Evolutionary conservation across 805 yeast genomes (phyloP).

Genomic region (Pichia gijzeniarum): DNA sequence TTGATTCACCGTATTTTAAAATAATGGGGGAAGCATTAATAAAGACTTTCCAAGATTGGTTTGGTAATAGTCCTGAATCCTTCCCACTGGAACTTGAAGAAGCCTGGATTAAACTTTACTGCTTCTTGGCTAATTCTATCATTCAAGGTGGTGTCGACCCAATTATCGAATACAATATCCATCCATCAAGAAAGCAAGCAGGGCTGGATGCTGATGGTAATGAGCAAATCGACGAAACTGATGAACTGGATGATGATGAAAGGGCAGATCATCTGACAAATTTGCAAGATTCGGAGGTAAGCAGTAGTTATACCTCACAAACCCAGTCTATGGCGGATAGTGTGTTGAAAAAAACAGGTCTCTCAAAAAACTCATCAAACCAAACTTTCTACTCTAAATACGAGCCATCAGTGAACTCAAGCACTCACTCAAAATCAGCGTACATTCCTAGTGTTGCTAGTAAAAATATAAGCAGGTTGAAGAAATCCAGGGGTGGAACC

Average conservation of each 20-base stretch:
- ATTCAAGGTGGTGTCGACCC: slow-evolving; percentile 57
- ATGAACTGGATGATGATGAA: slow-evolving; percentile 7
- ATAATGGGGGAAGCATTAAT: slow-evolving; percentile 69
- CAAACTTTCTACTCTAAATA: background rate
- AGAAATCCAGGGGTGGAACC: slow-evolving; percentile 14
- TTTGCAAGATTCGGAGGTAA: background rate
- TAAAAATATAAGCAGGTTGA: slow-evolving; percentile 12
- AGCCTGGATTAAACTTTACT: slow-evolving; percentile 65
- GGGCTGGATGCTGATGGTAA: background rate
- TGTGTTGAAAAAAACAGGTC: background rate
- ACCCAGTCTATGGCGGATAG: slow-evolving; percentile 1
- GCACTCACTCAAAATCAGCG: background rate
- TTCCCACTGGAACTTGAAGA: slow-evolving; percentile 58
- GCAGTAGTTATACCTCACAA: background rate
- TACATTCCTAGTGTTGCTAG: slow-evolving; percentile 8
- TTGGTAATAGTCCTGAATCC: slow-evolving; percentile 28
- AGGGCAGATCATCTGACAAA: background rate
- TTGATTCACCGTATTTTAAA: slow-evolving; percentile 61
- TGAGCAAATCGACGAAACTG: background rate
- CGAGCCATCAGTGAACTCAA: background rate
- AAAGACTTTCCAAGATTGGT: slow-evolving; percentile 62
- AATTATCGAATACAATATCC: slow-evolving; percentile 23
- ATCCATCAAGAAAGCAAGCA: slow-evolving; percentile 2
- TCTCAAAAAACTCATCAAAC: slow-evolving; percentile 1
- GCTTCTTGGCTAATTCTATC: slow-evolving; percentile 62